Evolutionary conservation across 2,329 filamentous ascomycete genomes (phyloP).

Genomic region (Ceratocystis cacaofunesta): DNA sequence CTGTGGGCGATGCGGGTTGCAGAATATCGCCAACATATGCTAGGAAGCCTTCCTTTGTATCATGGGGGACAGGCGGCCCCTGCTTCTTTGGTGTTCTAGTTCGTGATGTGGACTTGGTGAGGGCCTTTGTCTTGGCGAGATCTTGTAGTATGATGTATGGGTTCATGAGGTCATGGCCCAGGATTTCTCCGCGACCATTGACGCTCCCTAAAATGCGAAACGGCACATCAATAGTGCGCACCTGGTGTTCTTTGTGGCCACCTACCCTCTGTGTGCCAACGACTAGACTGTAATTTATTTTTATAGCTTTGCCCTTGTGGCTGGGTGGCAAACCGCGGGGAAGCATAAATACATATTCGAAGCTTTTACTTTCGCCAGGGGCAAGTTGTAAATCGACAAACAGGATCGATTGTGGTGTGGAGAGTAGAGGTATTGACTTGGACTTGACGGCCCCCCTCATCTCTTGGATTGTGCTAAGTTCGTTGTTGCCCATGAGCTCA

Average conservation of each 20-base stretch:
- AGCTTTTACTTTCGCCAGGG: conserved; percentile 78
- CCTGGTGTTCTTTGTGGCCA: conserved; percentile 61
- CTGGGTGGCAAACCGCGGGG: conserved; percentile 82
- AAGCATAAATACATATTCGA: conserved; percentile 72
- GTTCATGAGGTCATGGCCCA: conserved; percentile 87
- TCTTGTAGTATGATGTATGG: conserved; percentile 84
- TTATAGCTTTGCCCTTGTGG: conserved; percentile 83
- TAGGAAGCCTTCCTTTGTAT: conserved; percentile 48
- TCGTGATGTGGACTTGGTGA: conserved; percentile 20
- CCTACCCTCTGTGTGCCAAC: conserved; percentile 83
- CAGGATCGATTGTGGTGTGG: conserved; percentile 84
- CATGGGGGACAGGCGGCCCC: conserved; percentile 21
- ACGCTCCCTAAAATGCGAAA: conserved; percentile 90
- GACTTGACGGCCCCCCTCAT: conserved; percentile 81
- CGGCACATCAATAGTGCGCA: conserved; percentile 81
- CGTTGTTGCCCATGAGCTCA: conserved; percentile 69
- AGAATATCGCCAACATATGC: conserved; percentile 64
- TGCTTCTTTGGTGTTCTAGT: conserved; percentile 22
- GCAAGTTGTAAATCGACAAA: conserved; percentile 84
- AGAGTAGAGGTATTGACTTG: conserved; percentile 78
- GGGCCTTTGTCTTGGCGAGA: conserved; percentile 42
- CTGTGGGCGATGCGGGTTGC: conserved; percentile 32
- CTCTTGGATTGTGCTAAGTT: conserved; percentile 86
- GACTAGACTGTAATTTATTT: conserved; percentile 79
- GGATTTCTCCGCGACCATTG: conserved; percentile 70